Conservation (phyloP, 176 grass and related monocot genomes). For the Oryza coarctata region DNA sequence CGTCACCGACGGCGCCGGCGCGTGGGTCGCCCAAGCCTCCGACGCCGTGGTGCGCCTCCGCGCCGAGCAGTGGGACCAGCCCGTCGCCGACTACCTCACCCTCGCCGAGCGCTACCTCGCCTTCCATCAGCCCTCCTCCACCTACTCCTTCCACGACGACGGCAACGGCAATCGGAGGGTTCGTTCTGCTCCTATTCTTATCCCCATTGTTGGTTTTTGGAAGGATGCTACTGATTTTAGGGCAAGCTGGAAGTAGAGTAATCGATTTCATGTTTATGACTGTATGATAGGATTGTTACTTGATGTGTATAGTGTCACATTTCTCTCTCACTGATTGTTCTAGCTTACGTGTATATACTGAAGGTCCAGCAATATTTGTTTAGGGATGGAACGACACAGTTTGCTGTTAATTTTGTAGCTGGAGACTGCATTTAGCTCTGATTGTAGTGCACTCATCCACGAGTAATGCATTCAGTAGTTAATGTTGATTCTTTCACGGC, state of each 20-base stretch:
- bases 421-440: not conserved
- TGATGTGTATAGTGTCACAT: not conserved
- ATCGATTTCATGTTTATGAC: not conserved
- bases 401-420: not conserved
- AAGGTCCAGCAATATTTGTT: not conserved
- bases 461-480: not conserved
- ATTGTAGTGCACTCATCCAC: not conserved
- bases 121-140: slow-evolving; percentile 65
- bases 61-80: slow-evolving; percentile 91
- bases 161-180: slow-evolving; percentile 68
- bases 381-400: not conserved
- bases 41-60: slow-evolving; percentile 85
- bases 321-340: not conserved
- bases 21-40: slow-evolving; percentile 77
- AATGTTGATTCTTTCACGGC: not conserved
- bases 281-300: not conserved
- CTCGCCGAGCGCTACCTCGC: slow-evolving; percentile 82
- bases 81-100: slow-evolving; percentile 61
- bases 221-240: not conserved
- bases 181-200: not conserved
- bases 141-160: slow-evolving; percentile 81
- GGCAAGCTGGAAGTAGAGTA: not conserved
- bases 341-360: not conserved
- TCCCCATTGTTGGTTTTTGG: not conserved
- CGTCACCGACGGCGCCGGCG: slow-evolving; percentile 69